Conservation (phyloP, 106 monocot species). For the Iris macrosiphon region DNA sequence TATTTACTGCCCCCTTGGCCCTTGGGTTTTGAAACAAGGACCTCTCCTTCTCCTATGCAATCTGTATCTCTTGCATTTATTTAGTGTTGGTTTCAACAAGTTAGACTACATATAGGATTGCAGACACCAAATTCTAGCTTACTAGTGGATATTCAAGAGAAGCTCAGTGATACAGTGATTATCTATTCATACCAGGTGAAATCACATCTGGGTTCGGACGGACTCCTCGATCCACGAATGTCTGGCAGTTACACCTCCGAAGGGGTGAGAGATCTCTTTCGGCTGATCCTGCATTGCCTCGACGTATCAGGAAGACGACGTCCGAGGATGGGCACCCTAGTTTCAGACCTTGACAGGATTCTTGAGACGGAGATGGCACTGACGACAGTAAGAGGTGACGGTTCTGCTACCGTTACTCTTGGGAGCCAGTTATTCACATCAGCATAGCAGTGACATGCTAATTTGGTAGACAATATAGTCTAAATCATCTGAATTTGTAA, state of each 20-base stretch:
- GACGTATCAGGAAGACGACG: constrained; percentile 16
- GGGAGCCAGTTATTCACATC: constrained; percentile 61
- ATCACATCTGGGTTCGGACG: constrained; percentile 16
- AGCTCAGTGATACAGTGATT: no score
- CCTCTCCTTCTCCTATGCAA: no score
- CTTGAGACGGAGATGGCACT: constrained; percentile 62
- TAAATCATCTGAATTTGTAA: no score
- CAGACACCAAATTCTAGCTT: no score
- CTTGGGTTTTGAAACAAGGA: no score
- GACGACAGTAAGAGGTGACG: constrained; percentile 66
- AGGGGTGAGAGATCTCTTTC: constrained; percentile 44
- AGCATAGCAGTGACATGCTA: no score
- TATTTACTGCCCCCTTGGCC: no score
- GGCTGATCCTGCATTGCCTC: constrained; percentile 36
- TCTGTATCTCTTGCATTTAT: no score
- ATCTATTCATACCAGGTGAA: constrained; percentile 18
- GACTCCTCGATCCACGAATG: constrained; percentile 43
- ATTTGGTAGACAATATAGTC: no score
- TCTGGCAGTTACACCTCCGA: constrained; percentile 44
- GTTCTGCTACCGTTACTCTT: constrained; percentile 53
- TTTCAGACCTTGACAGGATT: constrained; percentile 45
- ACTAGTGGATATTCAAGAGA: no score
- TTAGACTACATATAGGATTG: no score
- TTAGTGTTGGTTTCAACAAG: no score
- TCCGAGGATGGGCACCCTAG: constrained; percentile 41